Conservation (phyloP, 2,329 filamentous ascomycete species). For the Sphaerulina musiva region DNA sequence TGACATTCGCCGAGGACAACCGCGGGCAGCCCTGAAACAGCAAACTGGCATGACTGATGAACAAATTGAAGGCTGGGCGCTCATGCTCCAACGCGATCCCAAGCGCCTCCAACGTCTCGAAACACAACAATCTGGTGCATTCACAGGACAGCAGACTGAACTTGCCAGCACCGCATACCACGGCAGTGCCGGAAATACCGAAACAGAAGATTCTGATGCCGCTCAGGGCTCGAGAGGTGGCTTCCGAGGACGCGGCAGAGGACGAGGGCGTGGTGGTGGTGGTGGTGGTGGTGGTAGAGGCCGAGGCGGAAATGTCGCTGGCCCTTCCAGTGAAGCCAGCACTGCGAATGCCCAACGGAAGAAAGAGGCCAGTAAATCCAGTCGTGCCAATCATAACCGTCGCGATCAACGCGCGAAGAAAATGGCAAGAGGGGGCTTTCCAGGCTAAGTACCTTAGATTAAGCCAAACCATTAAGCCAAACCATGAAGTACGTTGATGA, state of each 20-base stretch:
- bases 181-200: constrained; percentile 47
- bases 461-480: too few relatives aligned
- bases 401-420: constrained; percentile 61
- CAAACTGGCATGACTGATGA: constrained; percentile 90
- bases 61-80: constrained; percentile 84
- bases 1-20: constrained; percentile 58
- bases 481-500: too few relatives aligned
- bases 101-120: constrained; percentile 64
- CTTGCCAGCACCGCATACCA: constrained; percentile 62
- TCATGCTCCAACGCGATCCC: constrained; percentile 74
- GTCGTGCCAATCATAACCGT: constrained; percentile 78
- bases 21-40: constrained; percentile 58
- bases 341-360: constrained; percentile 64
- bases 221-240: constrained; percentile 38
- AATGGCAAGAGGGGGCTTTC: constrained; percentile 52
- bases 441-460: constrained; percentile 27
- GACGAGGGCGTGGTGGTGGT: constrained; percentile 41
- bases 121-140: constrained; percentile 59
- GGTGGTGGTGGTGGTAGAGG: constrained; percentile 33
- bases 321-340: constrained; percentile 60
- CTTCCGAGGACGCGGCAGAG: constrained; percentile 44
- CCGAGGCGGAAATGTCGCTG: constrained; percentile 52
- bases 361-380: constrained; percentile 76
- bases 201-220: constrained; percentile 51
- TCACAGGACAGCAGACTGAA: constrained; percentile 59